Base-by-base conservation (phyloP, 257 asterid genomes). In the Jaltomata sinuosa region DNA sequence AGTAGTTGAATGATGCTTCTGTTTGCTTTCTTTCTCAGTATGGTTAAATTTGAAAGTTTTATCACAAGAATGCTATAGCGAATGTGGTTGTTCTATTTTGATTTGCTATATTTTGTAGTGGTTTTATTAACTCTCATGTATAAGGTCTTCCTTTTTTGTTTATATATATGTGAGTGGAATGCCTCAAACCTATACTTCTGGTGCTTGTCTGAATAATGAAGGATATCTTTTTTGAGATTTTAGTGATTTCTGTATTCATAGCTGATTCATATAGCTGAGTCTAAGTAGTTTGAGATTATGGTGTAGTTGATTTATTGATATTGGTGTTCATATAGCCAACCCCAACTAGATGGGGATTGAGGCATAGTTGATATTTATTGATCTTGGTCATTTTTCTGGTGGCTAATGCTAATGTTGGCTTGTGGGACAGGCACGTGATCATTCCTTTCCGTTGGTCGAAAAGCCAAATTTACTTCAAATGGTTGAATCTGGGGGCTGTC, bases 351-450 rank as follows among this genome's bases (percentile, higher is more conserved):
- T 74, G 40, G 57, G 54, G 36, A 74, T 45, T 25, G 59, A 7
- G 4, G 59, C 81, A 45, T 74, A 5, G 11, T 49, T 32, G 62
- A 53, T 38, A 16, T 42, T 52, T n/a, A 38, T 67, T 76, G 69
- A 79, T 72, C 83, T 52, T 68, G 84, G 64, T 53, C 76, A n/a
- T 71, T 42, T 27, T 81, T 85, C 81, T 77, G 61, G 62, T 16
- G 42, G 27, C 81, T 47, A 8, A 49, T 77, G 61, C 61, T 27
- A 49, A 49, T 77, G 62, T 77, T 86, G 87, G 82, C 86, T 90
- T 82, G 82, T 88, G 89, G 90, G 87, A 84, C 96, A 92, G 96
- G 91, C 88, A 78, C 84, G 55, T 8, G 83, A 83, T 80, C 89
- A 76, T 42, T 19, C 80, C 72, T 82, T 85, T 76, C 88, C 84